Base-by-base conservation (phyloP, 805 yeast species). In the Candida fluviatilis region DNA sequence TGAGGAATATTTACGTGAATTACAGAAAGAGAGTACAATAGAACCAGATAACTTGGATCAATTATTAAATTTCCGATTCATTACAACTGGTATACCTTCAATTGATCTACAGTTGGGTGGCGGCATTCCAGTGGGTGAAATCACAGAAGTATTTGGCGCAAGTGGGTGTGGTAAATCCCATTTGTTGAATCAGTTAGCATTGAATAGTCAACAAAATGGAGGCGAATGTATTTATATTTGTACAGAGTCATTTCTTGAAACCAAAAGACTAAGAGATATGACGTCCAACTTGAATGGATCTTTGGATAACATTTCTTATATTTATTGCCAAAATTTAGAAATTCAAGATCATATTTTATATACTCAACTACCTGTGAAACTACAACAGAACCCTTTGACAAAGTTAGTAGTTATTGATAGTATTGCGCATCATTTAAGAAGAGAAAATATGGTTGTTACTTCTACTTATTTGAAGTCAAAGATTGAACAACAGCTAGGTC, bases 91-190 rank as follows among this genome's bases (percentile, higher is more conserved):
- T 1, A 35, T 63, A 8, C 39, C 48, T 1, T 27, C 43, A 4
- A 31, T 62, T n/a, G 66, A 63, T 41, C 18, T 29, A 23, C 47
- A 49, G 21, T 43, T 63, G 21, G 55, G 54, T 14, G 66, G 67
- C 3, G 68, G 68, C 3, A 43, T 62, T 3, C 57, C 57, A 1
- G 6, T 48, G 5, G 65, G 66, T 3, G 57, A 57, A 29, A 42
- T 64, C 6, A 80, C 89, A 0, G 98, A 90, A 61, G 55, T 91
- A 3, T 80, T 79, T 48, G 98, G 98, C 0, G 84, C 82, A 18
- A 79, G 95, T 36, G 85, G 95, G 0, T 73, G 84, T 1, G 98
- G 96, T 0, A 91, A 91, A 52, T 82, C 96, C 0, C 95, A 90
- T 48, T 60, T 90, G 3, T 61, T 84, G 18, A 71, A 82, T 64